These are phyloP conservation scores for Raddia distichophylla DNA, from an alignment of 176 grass and related monocot species.

Conservation along the genomic window DNA sequence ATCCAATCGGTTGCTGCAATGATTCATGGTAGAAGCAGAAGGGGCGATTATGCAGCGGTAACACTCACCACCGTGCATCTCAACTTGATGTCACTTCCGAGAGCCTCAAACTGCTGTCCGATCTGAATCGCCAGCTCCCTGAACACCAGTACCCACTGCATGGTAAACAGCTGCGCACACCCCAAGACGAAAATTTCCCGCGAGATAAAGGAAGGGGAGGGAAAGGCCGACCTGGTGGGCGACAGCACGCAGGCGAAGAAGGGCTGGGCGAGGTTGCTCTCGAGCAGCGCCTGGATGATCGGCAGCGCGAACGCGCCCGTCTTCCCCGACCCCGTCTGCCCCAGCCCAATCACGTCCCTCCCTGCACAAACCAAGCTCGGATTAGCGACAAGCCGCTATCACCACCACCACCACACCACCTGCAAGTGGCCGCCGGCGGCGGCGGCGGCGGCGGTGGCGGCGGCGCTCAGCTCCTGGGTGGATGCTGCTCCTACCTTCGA, in stretches of 20 bases:
- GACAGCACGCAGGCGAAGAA: conserved; percentile 87
- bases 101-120: conserved; percentile 82
- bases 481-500: conserved; percentile 39
- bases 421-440: neutral
- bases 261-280: conserved; percentile 43
- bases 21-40: neutral
- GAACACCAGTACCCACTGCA: neutral
- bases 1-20: neutral
- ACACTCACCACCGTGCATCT: conserved; percentile 76
- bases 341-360: conserved; percentile 81
- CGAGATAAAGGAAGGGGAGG: neutral
- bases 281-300: conserved; percentile 71
- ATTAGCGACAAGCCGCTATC: neutral
- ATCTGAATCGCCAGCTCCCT: conserved; percentile 99
- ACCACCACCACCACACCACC: neutral
- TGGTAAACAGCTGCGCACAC: conserved; percentile 5
- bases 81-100: conserved; percentile 71
- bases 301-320: conserved; percentile 88
- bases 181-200: neutral
- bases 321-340: conserved; percentile 91
- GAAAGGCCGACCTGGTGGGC: conserved; percentile 52
- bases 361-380: conserved; percentile 38
- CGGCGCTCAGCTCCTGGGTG: neutral
- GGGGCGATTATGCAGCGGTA: neutral
- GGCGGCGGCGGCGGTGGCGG: neutral